phyloP scores from a whole-genome alignment of 2,329 filamentous ascomycete species.

The Clonostachys solani region DNA sequence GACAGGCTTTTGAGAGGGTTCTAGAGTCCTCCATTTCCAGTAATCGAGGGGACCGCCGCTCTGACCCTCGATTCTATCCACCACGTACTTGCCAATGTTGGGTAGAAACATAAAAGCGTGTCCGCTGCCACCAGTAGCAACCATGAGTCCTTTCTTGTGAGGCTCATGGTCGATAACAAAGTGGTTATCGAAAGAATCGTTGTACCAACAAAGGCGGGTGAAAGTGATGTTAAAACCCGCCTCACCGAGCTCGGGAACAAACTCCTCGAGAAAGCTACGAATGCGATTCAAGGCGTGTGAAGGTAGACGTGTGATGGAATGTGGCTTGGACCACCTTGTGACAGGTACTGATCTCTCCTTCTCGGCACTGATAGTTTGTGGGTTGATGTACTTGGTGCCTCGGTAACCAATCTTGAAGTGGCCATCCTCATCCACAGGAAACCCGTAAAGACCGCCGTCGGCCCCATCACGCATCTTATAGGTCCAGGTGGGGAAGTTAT shows the following conservation, averaged over 20 bases:
- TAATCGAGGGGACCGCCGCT: conserved; percentile 15
- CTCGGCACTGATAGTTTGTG: conserved; percentile 25
- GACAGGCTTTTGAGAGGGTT: background rate
- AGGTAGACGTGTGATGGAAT: conserved; percentile 15
- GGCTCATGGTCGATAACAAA: conserved; percentile 21
- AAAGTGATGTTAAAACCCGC: conserved; percentile 28
- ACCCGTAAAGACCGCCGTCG: conserved; percentile 41
- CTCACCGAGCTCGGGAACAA: conserved; percentile 33
- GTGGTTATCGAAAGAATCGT: conserved; percentile 11
- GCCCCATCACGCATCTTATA: conserved; percentile 12
- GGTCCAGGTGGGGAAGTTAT: conserved; percentile 21
- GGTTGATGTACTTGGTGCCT: conserved; percentile 45
- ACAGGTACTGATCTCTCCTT: conserved; percentile 29
- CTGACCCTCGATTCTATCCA: conserved; percentile 40
- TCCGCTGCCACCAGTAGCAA: conserved; percentile 55
- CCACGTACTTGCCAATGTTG: conserved; percentile 47
- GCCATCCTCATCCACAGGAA: conserved; percentile 34
- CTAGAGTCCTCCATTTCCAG: conserved; percentile 13
- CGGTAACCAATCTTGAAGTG: conserved; percentile 46
- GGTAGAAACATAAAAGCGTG: conserved; percentile 58
- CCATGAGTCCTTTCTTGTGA: conserved; percentile 54
- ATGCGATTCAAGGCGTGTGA: conserved; percentile 17
- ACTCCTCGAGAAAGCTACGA: conserved; percentile 25
- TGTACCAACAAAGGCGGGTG: conserved; percentile 11
- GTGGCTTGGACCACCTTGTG: conserved; percentile 25